phyloP scores from a whole-genome alignment of 2,329 filamentous ascomycete genomes.

The Talaromyces marneffei region DNA sequence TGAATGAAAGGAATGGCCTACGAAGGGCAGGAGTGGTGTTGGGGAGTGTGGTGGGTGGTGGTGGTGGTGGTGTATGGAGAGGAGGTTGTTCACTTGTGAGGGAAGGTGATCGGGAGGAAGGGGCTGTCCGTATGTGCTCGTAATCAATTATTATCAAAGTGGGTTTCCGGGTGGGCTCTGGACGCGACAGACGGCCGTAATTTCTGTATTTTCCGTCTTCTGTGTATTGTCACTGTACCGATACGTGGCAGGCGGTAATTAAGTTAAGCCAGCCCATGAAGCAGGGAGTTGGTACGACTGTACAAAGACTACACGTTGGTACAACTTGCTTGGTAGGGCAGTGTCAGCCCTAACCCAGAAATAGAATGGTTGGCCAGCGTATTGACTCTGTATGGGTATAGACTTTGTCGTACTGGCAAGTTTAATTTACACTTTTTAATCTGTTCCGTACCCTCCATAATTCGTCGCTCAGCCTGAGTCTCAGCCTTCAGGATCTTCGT shows the following conservation, averaged over 20 bases:
- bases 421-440: neutral
- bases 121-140: neutral
- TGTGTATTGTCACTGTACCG: neutral
- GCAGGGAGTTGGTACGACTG: neutral
- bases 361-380: neutral
- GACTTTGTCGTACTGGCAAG: neutral
- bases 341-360: neutral
- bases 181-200: neutral
- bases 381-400: neutral
- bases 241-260: constrained; percentile 2
- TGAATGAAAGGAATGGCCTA: constrained; percentile 14
- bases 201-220: neutral
- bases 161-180: neutral
- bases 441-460: neutral
- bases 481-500: neutral
- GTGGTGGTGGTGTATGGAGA: constrained; percentile 3
- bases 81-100: neutral
- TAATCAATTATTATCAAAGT: neutral
- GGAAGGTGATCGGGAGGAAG: neutral
- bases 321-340: neutral
- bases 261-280: neutral
- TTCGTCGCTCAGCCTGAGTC: constrained; percentile 6
- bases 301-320: too few relatives aligned
- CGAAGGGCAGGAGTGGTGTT: neutral
- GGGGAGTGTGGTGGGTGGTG: constrained; percentile 10